Base-by-base conservation (phyloP, 768 basidiomycete species). In the Pleurotus tuber-regium region DNA sequence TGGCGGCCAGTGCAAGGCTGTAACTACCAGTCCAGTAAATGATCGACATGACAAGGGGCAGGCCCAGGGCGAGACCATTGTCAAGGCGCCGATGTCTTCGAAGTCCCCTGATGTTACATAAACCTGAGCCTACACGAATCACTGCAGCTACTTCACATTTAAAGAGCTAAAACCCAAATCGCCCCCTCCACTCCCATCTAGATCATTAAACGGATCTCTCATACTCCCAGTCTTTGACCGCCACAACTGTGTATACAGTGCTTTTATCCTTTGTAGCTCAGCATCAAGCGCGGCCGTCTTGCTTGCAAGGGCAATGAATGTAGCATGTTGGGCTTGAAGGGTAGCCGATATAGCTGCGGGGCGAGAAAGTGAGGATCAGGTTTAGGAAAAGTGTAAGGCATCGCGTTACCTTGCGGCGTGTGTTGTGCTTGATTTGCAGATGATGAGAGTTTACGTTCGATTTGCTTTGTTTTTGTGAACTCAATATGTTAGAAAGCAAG, bases 401-500 rank as follows among this genome's bases (percentile, higher is more conserved):
- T 25, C 19, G 33, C 55, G 67, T 29, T 58, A 89, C 90, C 80
- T 67, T 93, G 90, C 11, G 90, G 90, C 1, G 88, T 88, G 40
- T 72, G 68, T 62, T 88, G 86, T 5, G 76, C 68, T 59, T 86
- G 83, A 43, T 71, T 70, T 5, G 83, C 73, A 3, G 86, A 79
- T 6, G 86, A 84, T 4, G 85, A 80, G 4, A 92, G 70, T 63
- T 89, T 91, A 48, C 88, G 79, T 67, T 92, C 90, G 57, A 93
- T 90, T 86, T 87, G 85, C 86, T 88, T 57, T 4, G 39, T 53
- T 12, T 26, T 5, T 51, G 19, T 31, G 43, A 35, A 21, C 35
- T 14, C 4, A 12, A 30, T 28, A 43, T 24, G 43, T 36, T 14
- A 25, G 30, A 19, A 25, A 25, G 38, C 39, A 50, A n/a, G 25